A percentile compares a stretch with the other conserved stretches of the same genome.
phyloP scores from a whole-genome alignment of 1,284 basidiomycete genomes.

The Cerioporus squamosus region DNA sequence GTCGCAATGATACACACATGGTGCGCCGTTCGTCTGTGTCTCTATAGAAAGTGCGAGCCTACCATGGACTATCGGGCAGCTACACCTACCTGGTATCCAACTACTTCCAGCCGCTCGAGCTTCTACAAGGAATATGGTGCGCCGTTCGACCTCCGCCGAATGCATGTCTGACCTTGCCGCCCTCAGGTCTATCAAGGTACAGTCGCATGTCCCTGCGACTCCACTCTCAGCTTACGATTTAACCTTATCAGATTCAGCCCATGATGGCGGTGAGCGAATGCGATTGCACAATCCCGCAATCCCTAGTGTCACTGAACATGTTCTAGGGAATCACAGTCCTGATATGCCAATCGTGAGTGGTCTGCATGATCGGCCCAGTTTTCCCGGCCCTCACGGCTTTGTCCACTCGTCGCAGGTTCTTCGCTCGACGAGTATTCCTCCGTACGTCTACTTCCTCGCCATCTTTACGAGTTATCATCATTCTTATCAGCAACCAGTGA shows the following conservation, averaged over 20 bases:
- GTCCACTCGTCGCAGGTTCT: neutral
- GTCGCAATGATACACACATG: conserved; percentile 3
- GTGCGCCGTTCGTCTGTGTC: neutral
- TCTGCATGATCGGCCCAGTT: neutral
- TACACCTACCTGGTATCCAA: conserved; percentile 8
- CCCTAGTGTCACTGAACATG: neutral
- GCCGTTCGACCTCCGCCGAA: neutral
- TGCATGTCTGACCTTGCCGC: neutral
- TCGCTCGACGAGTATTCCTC: neutral
- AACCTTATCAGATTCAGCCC: neutral
- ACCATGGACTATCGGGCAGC: neutral
- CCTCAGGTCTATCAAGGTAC: neutral
- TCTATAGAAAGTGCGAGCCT: neutral
- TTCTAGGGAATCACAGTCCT: neutral
- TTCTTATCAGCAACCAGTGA: neutral
- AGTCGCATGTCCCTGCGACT: too few species aligned
- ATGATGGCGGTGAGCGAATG: too few species aligned
- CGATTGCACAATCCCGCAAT: too few species aligned
- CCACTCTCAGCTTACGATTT: neutral
- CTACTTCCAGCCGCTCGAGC: neutral
- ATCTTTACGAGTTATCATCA: neutral
- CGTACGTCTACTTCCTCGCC: neutral
- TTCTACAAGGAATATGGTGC: neutral
- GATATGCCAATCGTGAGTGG: conserved; percentile 1
- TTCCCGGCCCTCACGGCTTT: neutral